Evolutionary conservation across 176 grass and related monocot species (phyloP).

Genomic region (Hyparrhenia diplandra): DNA sequence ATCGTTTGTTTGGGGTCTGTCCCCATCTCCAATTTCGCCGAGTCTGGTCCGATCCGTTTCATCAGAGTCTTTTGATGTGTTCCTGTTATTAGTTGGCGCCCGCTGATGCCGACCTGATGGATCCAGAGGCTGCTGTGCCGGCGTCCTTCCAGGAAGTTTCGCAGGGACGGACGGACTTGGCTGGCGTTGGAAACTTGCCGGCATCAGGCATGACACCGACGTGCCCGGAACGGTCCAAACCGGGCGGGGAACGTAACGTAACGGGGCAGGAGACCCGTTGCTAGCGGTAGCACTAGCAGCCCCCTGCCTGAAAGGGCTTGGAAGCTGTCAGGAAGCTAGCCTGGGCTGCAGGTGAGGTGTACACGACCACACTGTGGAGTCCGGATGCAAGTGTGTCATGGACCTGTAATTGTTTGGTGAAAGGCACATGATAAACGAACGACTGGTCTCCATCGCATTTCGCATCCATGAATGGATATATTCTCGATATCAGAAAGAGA

Average conservation of each 20-base stretch:
- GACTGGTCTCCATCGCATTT: neutral
- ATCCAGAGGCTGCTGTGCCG: neutral
- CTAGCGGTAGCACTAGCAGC: neutral
- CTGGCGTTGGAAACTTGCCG: neutral
- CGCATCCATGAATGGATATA: neutral
- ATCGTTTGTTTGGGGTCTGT: no score
- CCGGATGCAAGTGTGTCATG: no score
- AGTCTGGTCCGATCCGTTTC: neutral
- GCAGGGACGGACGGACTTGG: neutral
- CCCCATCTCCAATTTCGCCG: no score
- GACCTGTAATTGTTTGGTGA: neutral
- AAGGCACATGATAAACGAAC: neutral
- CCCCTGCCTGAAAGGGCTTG: neutral
- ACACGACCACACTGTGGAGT: no score
- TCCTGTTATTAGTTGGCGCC: neutral
- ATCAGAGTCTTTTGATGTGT: neutral
- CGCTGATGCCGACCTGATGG: neutral
- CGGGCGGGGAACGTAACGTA: no score
- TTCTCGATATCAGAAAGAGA: neutral
- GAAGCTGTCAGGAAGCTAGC: neutral
- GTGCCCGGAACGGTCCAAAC: neutral
- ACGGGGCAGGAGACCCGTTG: neutral
- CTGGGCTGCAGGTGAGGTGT: neutral
- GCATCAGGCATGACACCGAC: slow-evolving; percentile 16
- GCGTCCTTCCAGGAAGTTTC: slow-evolving; percentile 27